Base-by-base conservation (phyloP, 2,329 filamentous ascomycete genomes). In the Bipolaris victoriae region DNA sequence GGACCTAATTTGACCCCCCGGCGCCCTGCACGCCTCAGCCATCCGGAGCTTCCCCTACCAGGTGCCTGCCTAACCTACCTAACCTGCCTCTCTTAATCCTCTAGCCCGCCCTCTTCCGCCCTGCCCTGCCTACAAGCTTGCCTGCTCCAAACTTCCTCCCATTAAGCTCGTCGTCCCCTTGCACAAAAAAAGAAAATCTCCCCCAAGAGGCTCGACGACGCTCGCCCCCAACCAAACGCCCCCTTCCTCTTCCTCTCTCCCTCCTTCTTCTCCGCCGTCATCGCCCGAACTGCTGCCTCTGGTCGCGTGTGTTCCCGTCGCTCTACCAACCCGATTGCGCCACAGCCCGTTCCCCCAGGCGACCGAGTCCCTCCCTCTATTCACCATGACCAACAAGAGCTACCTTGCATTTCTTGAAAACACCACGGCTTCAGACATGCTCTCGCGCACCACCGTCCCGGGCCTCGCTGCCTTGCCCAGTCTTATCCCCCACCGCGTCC, bases 401-500 rank as follows among this genome's bases (percentile, higher is more conserved):
- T 74, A 74, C 59, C 67, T 75, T 63, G 70, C 69, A 29, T 73
- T 71, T 58, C 71, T 73, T 65, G 69, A 74, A 65, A 63, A 62
- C 56, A 49, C 62, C 22, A 39, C 65, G 57, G 52, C 68, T 39
- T 52, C 68, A 53, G 64, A 69, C 60, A 79, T 80, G 76, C 73
- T 81, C 62, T 72, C 77, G 63, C 70, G 71, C 47, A 66, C 77
- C 56, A 78, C 77, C 57, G 64, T 81, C 56, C 80, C 81, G 7
- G 78, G 81, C 69, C 79, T 80, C 67, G 77, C 81, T 11, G 79
- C 78, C 48, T 66, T 84, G 68, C 80, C 80, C 53, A 79, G 78
- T 73, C 78, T 84, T 61, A 79, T 90, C 46, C 87, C 88, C 47
- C 86, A 88, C 76, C 82, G 87, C 63, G 81, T 89, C 72, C 86